These are phyloP conservation scores for Cladobotryum mycophilum DNA, from an alignment of 2,329 filamentous ascomycete genomes.

Conservation along the genomic window DNA sequence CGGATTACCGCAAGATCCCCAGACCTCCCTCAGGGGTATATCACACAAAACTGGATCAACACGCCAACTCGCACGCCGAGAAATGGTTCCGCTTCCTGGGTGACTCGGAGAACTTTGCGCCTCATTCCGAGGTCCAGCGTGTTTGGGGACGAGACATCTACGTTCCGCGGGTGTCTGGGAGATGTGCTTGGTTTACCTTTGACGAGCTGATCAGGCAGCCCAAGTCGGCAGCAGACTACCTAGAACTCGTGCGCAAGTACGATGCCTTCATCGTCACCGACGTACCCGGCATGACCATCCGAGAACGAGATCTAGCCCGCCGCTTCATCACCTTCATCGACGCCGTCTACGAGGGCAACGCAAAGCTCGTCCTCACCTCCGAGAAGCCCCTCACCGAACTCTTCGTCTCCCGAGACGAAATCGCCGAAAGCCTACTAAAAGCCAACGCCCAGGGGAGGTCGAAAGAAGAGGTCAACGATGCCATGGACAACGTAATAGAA, in stretches of 20 bases:
- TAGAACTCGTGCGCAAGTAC: constrained; percentile 85
- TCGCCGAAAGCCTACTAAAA: constrained; percentile 51
- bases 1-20: constrained; percentile 95
- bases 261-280: constrained; percentile 89
- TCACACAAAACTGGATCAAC: constrained; percentile 75
- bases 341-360: constrained; percentile 84
- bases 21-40: constrained; percentile 91
- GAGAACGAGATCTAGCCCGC: constrained; percentile 77
- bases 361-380: constrained; percentile 91
- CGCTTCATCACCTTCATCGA: constrained; percentile 98
- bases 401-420: constrained; percentile 70
- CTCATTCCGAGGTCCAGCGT: constrained; percentile 69
- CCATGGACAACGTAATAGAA: constrained; percentile 77
- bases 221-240: constrained; percentile 88
- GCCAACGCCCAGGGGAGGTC: constrained; percentile 35
- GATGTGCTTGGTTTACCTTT: constrained; percentile 86
- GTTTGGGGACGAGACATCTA: constrained; percentile 91
- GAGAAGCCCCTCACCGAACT: constrained; percentile 78
- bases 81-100: constrained; percentile 96
- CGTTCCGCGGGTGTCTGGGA: constrained; percentile 82
- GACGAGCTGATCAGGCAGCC: constrained; percentile 83
- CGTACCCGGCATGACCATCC: constrained; percentile 84
- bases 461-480: constrained; percentile 39
- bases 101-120: constrained; percentile 67
- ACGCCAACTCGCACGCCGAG: constrained; percentile 73